Evolutionary conservation across 202 grass and related monocot species (phyloP).

Genomic region (Musa balbisiana): DNA sequence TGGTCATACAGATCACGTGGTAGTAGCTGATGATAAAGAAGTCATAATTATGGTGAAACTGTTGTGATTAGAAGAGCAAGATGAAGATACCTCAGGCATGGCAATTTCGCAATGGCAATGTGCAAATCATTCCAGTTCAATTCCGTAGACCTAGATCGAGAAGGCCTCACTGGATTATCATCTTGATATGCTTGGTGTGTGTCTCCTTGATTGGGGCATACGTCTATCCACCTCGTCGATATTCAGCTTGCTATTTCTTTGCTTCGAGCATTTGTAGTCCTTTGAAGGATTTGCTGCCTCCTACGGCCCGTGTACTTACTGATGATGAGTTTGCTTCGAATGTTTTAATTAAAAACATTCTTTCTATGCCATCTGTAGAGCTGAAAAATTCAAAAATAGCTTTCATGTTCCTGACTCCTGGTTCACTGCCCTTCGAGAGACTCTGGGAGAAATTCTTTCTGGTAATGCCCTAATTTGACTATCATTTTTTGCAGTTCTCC

Average conservation of each 20-base stretch:
- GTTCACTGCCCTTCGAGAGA: conserved; percentile 85
- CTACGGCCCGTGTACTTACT: conserved; percentile 37
- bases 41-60: neutral
- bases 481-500: neutral
- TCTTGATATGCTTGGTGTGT: conserved; percentile 73
- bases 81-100: conserved; percentile 41
- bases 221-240: conserved; percentile 53
- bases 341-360: conserved; percentile 61
- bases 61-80: conserved; percentile 7
- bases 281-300: conserved; percentile 79
- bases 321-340: conserved; percentile 75
- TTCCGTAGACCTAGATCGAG: conserved; percentile 46
- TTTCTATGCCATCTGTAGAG: conserved; percentile 50
- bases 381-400: conserved; percentile 78
- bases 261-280: conserved; percentile 51
- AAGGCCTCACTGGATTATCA: conserved; percentile 85
- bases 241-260: conserved; percentile 80
- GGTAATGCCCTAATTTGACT: conserved; percentile 34
- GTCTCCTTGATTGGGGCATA: conserved; percentile 63
- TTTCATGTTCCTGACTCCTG: conserved; percentile 90
- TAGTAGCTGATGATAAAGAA: neutral
- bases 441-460: conserved; percentile 92
- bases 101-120: conserved; percentile 41
- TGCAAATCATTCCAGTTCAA: conserved; percentile 44
- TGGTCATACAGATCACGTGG: neutral